Percentiles rank a stretch among this genome's conserved stretches.
Evolutionary conservation across 2,329 filamentous ascomycete species (phyloP).

Genomic region (Alternaria ethzedia): DNA sequence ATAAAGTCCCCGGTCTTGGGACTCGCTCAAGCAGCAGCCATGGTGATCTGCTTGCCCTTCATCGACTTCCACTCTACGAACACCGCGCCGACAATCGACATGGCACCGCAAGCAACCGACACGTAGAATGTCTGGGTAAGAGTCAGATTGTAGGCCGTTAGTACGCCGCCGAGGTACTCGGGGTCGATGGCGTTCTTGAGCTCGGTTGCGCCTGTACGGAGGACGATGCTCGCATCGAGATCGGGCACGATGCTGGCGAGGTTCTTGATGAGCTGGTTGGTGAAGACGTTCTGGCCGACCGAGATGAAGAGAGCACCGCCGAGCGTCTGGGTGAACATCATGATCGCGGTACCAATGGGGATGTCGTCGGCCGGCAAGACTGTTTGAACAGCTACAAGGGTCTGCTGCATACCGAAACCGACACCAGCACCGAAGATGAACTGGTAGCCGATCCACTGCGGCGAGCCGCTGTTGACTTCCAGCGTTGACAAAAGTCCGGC

Average conservation of each 20-base stretch:
- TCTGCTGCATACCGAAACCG: conserved; percentile 58
- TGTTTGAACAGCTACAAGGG: conserved; percentile 55
- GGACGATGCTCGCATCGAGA: conserved; percentile 52
- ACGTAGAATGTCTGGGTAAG: conserved; percentile 67
- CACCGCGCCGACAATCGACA: conserved; percentile 62
- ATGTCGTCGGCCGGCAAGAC: conserved; percentile 52
- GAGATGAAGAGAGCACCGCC: conserved; percentile 58
- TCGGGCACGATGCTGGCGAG: conserved; percentile 47
- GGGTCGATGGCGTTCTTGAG: conserved; percentile 56
- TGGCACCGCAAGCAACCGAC: conserved; percentile 59
- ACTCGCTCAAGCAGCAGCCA: conserved; percentile 35
- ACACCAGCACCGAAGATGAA: conserved; percentile 52
- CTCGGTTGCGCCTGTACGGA: conserved; percentile 62
- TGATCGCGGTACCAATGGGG: conserved; percentile 55
- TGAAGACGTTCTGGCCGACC: conserved; percentile 59
- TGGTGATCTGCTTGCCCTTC: conserved; percentile 62
- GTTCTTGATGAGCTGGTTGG: conserved; percentile 56
- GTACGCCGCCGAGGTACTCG: conserved; percentile 60
- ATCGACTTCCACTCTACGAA: conserved; percentile 71
- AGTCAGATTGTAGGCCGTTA: conserved; percentile 68
- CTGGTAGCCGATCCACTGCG: conserved; percentile 51
- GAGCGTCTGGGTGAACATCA: conserved; percentile 57
- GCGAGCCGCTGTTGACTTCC: conserved; percentile 44
- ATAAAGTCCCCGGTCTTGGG: neutral
- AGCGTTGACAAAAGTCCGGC: conserved; percentile 56